Conservation (phyloP, 306 rosid genomes). For the Pyrus pyrifolia region DNA sequence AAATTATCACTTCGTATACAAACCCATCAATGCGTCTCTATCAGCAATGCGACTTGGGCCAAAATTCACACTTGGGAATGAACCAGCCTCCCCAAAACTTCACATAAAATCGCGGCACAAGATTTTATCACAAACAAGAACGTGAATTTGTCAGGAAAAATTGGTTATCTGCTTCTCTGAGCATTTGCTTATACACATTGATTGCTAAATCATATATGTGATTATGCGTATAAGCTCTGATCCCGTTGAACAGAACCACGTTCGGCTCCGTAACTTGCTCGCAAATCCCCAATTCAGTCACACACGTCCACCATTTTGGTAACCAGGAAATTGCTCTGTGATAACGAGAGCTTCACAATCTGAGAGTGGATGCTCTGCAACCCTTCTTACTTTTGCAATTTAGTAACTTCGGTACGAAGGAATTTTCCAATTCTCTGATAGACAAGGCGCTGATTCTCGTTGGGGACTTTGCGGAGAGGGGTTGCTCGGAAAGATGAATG, state of each 20-base stretch:
- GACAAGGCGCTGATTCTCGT: conserved; percentile 1
- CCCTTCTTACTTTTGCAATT: conserved; percentile 24
- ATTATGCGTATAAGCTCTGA: conserved; percentile 52
- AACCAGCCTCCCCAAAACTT: conserved; percentile 48
- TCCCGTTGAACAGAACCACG: conserved; percentile 52
- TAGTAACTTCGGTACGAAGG: conserved; percentile 38
- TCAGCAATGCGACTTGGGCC: conserved; percentile 35
- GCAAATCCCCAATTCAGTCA: conserved; percentile 30
- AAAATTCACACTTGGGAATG: conserved; percentile 57
- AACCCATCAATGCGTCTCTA: conserved; percentile 52
- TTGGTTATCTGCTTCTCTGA: conserved; percentile 14
- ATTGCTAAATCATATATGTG: conserved; percentile 26
- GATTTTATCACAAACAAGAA: conserved; percentile 66
- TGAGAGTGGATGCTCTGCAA: conserved; percentile 53
- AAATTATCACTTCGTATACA: conserved; percentile 55
- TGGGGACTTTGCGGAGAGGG: background rate
- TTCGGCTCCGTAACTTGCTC: conserved; percentile 46
- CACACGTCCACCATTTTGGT: conserved; percentile 68
- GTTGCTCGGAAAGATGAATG: conserved; percentile 20
- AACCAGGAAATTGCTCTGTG: conserved; percentile 64
- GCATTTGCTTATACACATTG: conserved; percentile 44
- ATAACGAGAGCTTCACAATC: conserved; percentile 38
- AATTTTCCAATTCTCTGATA: conserved; percentile 44
- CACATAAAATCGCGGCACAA: conserved; percentile 40
- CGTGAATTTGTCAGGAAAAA: conserved; percentile 52